Evolutionary conservation across 2,329 filamentous ascomycete genomes (phyloP).

Genomic region (Talaromyces atroroseus): DNA sequence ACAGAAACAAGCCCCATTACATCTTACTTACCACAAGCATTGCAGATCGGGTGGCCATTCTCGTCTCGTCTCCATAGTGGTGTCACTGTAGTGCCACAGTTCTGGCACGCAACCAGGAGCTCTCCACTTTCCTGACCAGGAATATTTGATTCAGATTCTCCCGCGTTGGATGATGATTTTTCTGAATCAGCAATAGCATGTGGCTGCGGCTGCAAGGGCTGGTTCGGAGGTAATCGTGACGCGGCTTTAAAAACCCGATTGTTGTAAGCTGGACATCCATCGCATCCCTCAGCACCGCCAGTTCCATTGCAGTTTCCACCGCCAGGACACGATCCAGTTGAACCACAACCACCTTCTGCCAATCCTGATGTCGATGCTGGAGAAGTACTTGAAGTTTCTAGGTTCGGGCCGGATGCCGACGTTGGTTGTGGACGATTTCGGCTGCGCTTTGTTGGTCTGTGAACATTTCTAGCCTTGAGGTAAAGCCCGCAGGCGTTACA

Average conservation of each 20-base stretch:
- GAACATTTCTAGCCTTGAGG: conserved; percentile 84
- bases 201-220: conserved; percentile 15
- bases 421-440: conserved; percentile 52
- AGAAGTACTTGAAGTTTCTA: conserved; percentile 19
- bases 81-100: conserved; percentile 93
- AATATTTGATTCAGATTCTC: conserved; percentile 12
- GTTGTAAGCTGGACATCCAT: conserved; percentile 94
- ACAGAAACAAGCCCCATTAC: neutral
- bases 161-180: neutral
- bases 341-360: conserved; percentile 23
- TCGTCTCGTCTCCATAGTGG: conserved; percentile 94
- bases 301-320: conserved; percentile 95
- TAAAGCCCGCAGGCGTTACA: conserved; percentile 98
- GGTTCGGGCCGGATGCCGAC: conserved; percentile 19
- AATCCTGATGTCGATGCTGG: conserved; percentile 26
- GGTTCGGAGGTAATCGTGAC: conserved; percentile 40
- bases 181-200: conserved; percentile 2
- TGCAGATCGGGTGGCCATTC: conserved; percentile 93
- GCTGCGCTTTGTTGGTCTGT: conserved; percentile 84
- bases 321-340: conserved; percentile 86
- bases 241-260: conserved; percentile 87
- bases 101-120: conserved; percentile 87
- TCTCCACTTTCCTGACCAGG: conserved; percentile 23
- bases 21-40: conserved; percentile 76
- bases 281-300: conserved; percentile 88